Base-by-base conservation (phyloP, 306 rosid species). In the Gynostemma pentaphyllum region DNA sequence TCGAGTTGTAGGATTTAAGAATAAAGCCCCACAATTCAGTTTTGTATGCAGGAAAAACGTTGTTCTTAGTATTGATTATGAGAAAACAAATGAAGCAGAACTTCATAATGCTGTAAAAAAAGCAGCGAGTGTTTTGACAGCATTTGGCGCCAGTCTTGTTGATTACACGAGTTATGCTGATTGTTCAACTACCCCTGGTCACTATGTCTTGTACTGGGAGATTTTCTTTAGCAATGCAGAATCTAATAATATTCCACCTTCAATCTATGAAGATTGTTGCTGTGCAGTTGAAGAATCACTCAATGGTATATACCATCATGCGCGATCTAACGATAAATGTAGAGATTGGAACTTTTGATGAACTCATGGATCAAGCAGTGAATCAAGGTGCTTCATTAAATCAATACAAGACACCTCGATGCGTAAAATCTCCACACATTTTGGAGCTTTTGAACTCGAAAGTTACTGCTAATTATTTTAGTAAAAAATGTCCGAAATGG, bases 341-440 rank as follows among this genome's bases (percentile, higher is more conserved):
- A 13, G 81, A 85, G 54, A 56, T 3, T 29, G 87, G 91, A 34
- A 85, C 83, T 4, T 81, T 85, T 66, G 91, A 85, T 8, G 69
- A 70, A 40, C 76, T 85, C 24, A 79, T 85, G 87, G 81, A 81
- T 27, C 71, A 64, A 34, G 83, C 90, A 13, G 18, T 81, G 0
- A 66, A 68, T 45, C 73, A 64, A 9, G 90, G 90, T 48, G 83
- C 83, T 0, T 85, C 90, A 2, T 81, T 85, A 48, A 85, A 77
- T 47, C 90, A 81, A 71, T 84, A 84, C 27, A 81, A 84, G 71
- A 73, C 87, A 3, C 90, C 87, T 27, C 75, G 90, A 2, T 81
- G 87, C 32, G 76, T 80, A 44, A 85, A 78, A 62, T 69, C 51
- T 39, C 51, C 62, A 22, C 81, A 85, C 34, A 62, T 76, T 61